A percentile compares a stretch with the other conserved stretches of the same genome.
Conservation (phyloP, 495 filamentous ascomycete genomes). For the Gamarada debralockiae region DNA sequence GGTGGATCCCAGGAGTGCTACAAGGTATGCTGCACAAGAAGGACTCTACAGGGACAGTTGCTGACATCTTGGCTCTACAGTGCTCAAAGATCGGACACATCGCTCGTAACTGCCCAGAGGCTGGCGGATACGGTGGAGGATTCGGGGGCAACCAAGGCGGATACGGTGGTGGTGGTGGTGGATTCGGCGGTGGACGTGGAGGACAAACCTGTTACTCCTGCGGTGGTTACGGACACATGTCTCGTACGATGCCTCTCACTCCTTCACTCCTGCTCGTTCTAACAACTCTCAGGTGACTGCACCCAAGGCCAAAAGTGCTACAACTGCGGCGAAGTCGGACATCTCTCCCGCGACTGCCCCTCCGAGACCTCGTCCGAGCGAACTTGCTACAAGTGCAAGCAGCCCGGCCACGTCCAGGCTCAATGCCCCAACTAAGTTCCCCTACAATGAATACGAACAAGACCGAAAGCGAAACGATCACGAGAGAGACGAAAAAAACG, state of each 20-base stretch:
- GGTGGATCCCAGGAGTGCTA: constrained; percentile 69
- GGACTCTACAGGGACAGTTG: neutral
- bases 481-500: constrained; percentile 13
- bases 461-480: constrained; percentile 11
- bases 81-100: constrained; percentile 97
- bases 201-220: constrained; percentile 94
- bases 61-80: constrained; percentile 21
- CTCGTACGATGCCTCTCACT: constrained; percentile 43
- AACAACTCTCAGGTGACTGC: constrained; percentile 61
- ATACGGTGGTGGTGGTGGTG: constrained; percentile 40
- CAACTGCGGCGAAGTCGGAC: constrained; percentile 96
- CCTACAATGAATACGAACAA: constrained; percentile 16
- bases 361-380: constrained; percentile 85
- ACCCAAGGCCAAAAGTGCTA: constrained; percentile 99
- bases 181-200: constrained; percentile 45
- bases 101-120: constrained; percentile 87
- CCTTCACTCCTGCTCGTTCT: neutral
- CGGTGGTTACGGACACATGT: constrained; percentile 95
- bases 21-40: constrained; percentile 51
- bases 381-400: constrained; percentile 99
- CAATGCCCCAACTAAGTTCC: constrained; percentile 48
- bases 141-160: constrained; percentile 37
- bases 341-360: constrained; percentile 92
- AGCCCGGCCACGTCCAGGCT: constrained; percentile 93
- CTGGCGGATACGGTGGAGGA: constrained; percentile 32